Percentiles rank a stretch among this genome's conserved stretches.
Conservation (phyloP, 495 filamentous ascomycete species). For the Xylaria scruposa region DNA sequence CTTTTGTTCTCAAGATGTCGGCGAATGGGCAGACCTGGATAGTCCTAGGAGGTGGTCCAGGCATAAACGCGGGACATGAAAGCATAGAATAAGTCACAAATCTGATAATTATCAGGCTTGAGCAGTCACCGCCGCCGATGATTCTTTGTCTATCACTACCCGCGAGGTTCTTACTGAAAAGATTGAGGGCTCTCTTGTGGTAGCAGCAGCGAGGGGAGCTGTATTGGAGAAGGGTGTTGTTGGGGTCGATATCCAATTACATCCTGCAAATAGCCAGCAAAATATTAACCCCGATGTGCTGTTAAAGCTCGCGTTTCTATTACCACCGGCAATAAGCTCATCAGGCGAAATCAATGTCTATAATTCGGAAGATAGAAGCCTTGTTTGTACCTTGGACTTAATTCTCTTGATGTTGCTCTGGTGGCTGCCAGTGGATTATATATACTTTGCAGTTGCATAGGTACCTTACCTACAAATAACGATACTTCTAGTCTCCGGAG, state of each 20-base stretch:
- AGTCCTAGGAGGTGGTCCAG: background rate
- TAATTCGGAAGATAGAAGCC: constrained; percentile 18
- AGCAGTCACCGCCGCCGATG: background rate
- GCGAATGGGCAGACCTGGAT: background rate
- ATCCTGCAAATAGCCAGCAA: constrained; percentile 25
- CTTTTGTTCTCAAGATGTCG: background rate
- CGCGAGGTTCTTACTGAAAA: background rate
- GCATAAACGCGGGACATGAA: constrained; percentile 3
- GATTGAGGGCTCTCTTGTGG: background rate
- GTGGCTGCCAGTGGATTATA: too few relatives aligned
- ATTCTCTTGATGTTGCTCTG: too few relatives aligned
- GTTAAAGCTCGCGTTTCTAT: constrained; percentile 27
- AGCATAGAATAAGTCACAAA: background rate
- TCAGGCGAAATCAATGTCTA: constrained; percentile 26
- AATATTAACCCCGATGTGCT: constrained; percentile 28
- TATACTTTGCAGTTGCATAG: too few relatives aligned
- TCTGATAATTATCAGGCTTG: background rate
- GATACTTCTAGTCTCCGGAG: too few relatives aligned
- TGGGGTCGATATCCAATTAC: constrained; percentile 3
- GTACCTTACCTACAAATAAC: too few relatives aligned
- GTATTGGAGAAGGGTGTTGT: background rate
- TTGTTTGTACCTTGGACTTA: constrained; percentile 23
- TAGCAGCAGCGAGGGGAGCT: constrained; percentile 7
- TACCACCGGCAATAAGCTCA: constrained; percentile 22
- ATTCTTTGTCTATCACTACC: background rate